These are phyloP conservation scores for Cunninghamia lanceolata DNA, from an alignment of 75 land plant genomes.

Conservation along the genomic window DNA sequence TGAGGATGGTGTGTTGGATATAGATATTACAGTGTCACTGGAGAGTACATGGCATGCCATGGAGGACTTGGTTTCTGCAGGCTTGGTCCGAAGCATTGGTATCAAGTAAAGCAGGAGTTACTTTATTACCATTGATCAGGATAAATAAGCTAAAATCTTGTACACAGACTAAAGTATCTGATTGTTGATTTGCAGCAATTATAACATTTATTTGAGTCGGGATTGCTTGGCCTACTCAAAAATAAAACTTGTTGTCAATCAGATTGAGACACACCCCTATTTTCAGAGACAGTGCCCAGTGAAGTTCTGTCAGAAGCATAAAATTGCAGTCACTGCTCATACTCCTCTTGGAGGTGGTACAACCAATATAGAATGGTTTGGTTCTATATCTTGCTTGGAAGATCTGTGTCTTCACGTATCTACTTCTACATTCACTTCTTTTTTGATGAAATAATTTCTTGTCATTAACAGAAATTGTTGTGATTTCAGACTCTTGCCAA, in stretches of 20 bases:
- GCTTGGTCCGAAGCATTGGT: slow-evolving; percentile 90
- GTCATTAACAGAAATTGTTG: neutral
- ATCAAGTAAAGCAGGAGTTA: slow-evolving; percentile 57
- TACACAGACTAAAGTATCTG: neutral
- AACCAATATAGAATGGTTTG: slow-evolving; percentile 79
- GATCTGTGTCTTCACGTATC: too few relatives aligned
- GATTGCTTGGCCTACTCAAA: slow-evolving; percentile 96
- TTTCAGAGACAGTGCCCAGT: slow-evolving; percentile 89
- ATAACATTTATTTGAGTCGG: slow-evolving; percentile 87
- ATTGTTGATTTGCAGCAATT: slow-evolving; percentile 69
- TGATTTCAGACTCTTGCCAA: slow-evolving; percentile 54
- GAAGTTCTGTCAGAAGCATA: slow-evolving; percentile 90
- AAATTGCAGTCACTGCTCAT: slow-evolving; percentile 85
- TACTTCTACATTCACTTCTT: too few relatives aligned
- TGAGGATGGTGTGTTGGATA: slow-evolving; percentile 85
- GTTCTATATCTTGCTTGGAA: too few relatives aligned
- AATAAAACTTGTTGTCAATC: slow-evolving; percentile 96
- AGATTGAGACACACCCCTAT: slow-evolving; percentile 95
- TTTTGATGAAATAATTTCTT: too few relatives aligned
- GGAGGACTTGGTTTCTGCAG: slow-evolving; percentile 86
- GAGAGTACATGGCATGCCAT: slow-evolving; percentile 94
- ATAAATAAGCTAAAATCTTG: neutral
- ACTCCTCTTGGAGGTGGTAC: slow-evolving; percentile 91
- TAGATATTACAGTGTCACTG: slow-evolving; percentile 80
- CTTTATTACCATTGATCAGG: neutral